Conservation (phyloP, 495 filamentous ascomycete genomes). For the Halenospora varia region DNA sequence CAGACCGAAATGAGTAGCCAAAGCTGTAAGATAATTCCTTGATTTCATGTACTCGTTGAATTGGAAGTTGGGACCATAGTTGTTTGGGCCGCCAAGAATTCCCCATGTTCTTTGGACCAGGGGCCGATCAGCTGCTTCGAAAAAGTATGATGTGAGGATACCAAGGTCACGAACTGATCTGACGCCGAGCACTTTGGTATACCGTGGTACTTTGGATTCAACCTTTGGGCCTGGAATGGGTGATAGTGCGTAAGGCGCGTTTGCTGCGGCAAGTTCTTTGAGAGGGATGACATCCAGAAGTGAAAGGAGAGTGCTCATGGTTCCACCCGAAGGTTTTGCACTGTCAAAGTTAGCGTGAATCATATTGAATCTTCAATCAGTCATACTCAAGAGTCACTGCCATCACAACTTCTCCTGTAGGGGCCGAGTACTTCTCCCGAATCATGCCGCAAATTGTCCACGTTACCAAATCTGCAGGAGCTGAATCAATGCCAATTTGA, state of each 20-base stretch:
- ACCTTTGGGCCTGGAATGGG: conserved; percentile 44
- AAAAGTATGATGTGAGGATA: conserved; percentile 57
- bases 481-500: conserved; percentile 81
- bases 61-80: conserved; percentile 71
- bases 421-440: conserved; percentile 50
- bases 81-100: conserved; percentile 52
- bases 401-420: conserved; percentile 55
- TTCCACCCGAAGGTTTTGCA: conserved; percentile 69
- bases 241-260: conserved; percentile 61
- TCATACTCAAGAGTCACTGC: conserved; percentile 52
- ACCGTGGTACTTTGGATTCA: conserved; percentile 27
- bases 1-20: conserved; percentile 53
- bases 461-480: conserved; percentile 74
- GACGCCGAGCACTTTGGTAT: conserved; percentile 55
- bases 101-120: conserved; percentile 77
- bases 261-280: conserved; percentile 49
- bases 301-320: conserved; percentile 58
- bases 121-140: conserved; percentile 54
- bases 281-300: conserved; percentile 59
- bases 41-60: conserved; percentile 66
- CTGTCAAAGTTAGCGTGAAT: conserved; percentile 22
- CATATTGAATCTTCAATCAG: conserved; percentile 1
- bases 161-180: conserved; percentile 61
- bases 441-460: conserved; percentile 65
- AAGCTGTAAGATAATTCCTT: conserved; percentile 53